phyloP scores from a whole-genome alignment of 257 asterid genomes.

The Haberlea rhodopensis region DNA sequence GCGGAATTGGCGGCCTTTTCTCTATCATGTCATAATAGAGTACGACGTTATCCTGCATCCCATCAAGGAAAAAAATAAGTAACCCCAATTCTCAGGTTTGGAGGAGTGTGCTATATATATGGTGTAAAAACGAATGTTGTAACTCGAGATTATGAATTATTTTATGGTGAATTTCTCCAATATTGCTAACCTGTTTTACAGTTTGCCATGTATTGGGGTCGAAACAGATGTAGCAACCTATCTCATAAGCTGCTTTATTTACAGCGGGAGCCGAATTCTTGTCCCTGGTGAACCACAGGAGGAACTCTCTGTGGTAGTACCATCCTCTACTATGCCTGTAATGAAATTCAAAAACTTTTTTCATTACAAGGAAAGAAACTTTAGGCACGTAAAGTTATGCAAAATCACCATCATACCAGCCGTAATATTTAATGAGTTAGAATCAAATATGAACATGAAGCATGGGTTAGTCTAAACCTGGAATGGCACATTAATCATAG shows the following conservation, averaged over 20 bases:
- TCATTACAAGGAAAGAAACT: too few relatives aligned
- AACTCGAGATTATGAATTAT: neutral
- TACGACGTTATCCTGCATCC: conserved; percentile 70
- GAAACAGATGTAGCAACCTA: conserved; percentile 65
- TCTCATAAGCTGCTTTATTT: conserved; percentile 58
- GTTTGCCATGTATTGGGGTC: conserved; percentile 82
- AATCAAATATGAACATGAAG: too few relatives aligned
- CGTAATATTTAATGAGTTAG: too few relatives aligned
- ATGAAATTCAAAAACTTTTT: conserved; percentile 12
- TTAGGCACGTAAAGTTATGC: too few relatives aligned
- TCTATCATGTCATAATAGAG: conserved; percentile 70
- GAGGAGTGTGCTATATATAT: neutral
- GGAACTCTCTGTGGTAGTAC: conserved; percentile 75
- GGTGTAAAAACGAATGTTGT: neutral
- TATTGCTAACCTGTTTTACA: conserved; percentile 59
- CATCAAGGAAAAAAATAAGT: conserved; percentile 7
- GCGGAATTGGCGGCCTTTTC: conserved; percentile 55
- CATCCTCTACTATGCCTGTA: conserved; percentile 73
- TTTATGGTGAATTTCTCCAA: too few relatives aligned
- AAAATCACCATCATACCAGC: too few relatives aligned
- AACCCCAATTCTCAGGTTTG: conserved; percentile 11
- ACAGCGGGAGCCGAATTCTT: conserved; percentile 67
- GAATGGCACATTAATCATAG: too few relatives aligned
- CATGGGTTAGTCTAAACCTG: too few relatives aligned
- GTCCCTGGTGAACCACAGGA: conserved; percentile 63